These are phyloP conservation scores for Chaetomium sp. DNA, from an alignment of 2,329 filamentous ascomycete genomes.

Conservation along the genomic window DNA sequence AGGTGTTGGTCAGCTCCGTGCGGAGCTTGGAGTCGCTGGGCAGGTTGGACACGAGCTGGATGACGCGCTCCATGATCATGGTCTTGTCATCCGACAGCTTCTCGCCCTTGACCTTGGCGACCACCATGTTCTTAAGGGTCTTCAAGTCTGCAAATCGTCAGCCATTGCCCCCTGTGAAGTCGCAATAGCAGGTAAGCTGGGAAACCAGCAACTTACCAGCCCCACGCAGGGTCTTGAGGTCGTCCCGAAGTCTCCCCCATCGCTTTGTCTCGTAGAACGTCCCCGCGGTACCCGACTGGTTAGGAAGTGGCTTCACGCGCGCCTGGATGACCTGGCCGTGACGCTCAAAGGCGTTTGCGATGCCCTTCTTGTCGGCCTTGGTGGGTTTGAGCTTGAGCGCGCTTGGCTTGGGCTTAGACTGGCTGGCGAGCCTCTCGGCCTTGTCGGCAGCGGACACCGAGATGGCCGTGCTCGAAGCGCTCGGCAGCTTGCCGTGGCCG, in stretches of 20 bases:
- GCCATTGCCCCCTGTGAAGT: no score
- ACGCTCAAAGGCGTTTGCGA: conserved; percentile 30
- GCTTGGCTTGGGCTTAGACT: conserved; percentile 19
- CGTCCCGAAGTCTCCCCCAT: conserved; percentile 46
- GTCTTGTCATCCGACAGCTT: conserved; percentile 66
- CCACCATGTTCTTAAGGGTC: conserved; percentile 56
- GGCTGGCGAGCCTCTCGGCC: conserved; percentile 17
- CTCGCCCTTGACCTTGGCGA: conserved; percentile 56
- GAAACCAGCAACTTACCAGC: conserved; percentile 30
- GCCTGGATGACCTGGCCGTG: conserved; percentile 36
- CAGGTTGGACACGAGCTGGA: conserved; percentile 61
- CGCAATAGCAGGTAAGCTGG: no score
- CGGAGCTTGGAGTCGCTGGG: conserved; percentile 56
- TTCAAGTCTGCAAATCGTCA: conserved; percentile 45
- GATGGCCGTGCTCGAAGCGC: conserved; percentile 2
- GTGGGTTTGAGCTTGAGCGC: conserved; percentile 18
- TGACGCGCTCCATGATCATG: conserved; percentile 68
- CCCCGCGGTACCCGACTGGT: conserved; percentile 53
- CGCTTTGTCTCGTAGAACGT: conserved; percentile 45
- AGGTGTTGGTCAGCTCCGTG: conserved; percentile 56
- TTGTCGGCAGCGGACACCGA: conserved; percentile 2
- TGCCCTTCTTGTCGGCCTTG: conserved; percentile 29
- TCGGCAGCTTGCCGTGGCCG: conserved; percentile 1
- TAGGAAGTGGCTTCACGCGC: conserved; percentile 56
- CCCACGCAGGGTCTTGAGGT: conserved; percentile 50